phyloP scores from a whole-genome alignment of 225 moss, liverwort and hornwort species.

The Polytrichum commune region DNA sequence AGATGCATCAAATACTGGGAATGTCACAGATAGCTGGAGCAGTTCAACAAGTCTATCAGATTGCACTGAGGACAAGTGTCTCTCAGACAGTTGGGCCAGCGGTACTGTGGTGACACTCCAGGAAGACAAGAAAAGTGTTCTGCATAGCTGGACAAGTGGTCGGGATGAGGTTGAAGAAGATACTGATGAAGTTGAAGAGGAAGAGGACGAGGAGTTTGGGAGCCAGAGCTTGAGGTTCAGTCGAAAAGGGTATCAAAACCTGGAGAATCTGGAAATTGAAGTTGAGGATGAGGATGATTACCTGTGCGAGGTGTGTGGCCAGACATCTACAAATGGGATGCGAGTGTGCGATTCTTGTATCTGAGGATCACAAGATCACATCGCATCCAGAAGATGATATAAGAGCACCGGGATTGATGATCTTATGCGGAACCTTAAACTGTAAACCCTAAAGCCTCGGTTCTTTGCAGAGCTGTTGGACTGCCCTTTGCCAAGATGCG shows the following conservation, averaged over 20 bases:
- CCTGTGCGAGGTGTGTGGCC: slow-evolving; percentile 6
- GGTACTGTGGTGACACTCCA: neutral
- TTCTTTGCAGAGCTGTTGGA: no score
- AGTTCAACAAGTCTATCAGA: neutral
- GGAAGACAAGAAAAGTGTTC: neutral
- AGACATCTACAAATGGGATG: slow-evolving; percentile 6
- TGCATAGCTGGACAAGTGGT: slow-evolving; percentile 15
- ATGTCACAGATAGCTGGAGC: slow-evolving; percentile 2
- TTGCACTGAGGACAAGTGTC: neutral
- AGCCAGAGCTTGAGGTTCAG: slow-evolving; percentile 3
- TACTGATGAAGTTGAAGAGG: neutral
- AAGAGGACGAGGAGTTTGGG: neutral
- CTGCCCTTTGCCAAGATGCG: no score
- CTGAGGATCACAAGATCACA: neutral
- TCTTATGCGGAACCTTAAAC: no score
- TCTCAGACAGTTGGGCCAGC: neutral
- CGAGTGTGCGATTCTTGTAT: slow-evolving; percentile 8
- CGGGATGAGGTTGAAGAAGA: neutral
- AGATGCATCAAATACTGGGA: neutral
- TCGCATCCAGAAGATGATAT: neutral
- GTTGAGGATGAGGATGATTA: slow-evolving; percentile 11
- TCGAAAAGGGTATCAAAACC: slow-evolving; percentile 4
- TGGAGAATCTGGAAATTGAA: slow-evolving; percentile 14
- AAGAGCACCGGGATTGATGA: neutral
- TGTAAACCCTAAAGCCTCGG: no score